Conservation (phyloP, 495 filamentous ascomycete genomes). For the Xeromyces bisporus region DNA sequence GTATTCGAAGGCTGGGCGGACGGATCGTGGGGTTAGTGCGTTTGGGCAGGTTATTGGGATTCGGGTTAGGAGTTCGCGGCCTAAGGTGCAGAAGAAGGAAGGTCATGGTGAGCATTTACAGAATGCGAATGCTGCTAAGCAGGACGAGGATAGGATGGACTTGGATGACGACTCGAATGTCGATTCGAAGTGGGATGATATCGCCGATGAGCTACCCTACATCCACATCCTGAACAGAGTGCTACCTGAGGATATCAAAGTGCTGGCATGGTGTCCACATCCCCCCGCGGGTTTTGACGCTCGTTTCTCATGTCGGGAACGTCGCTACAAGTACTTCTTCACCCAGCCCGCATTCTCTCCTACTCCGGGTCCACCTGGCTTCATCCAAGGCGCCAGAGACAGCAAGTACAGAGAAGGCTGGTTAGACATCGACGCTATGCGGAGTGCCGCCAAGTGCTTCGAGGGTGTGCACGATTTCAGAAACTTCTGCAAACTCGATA, state of each 20-base stretch:
- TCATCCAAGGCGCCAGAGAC: slow-evolving; percentile 11
- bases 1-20: slow-evolving; percentile 88
- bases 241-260: slow-evolving; percentile 72
- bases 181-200: slow-evolving; percentile 45
- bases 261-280: slow-evolving; percentile 83
- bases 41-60: slow-evolving; percentile 90
- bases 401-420: slow-evolving; percentile 33
- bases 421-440: slow-evolving; percentile 79
- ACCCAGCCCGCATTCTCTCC: slow-evolving; percentile 78
- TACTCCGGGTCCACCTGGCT: slow-evolving; percentile 20
- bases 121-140: no score
- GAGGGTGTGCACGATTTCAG: slow-evolving; percentile 85
- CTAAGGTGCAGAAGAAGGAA: slow-evolving; percentile 16
- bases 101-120: slow-evolving; percentile 4
- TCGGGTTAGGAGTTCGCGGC: slow-evolving; percentile 60
- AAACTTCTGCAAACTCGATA: slow-evolving; percentile 89
- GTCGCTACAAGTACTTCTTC: slow-evolving; percentile 91
- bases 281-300: slow-evolving; percentile 70
- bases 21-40: slow-evolving; percentile 83
- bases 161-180: slow-evolving; percentile 14
- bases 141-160: no score
- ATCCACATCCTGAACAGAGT: slow-evolving; percentile 63
- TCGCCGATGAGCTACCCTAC: slow-evolving; percentile 73
- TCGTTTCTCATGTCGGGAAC: slow-evolving; percentile 79
- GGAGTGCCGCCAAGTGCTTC: slow-evolving; percentile 55